These are phyloP conservation scores for Coleophoma crateriformis DNA, from an alignment of 2,329 filamentous ascomycete species.

Conservation along the genomic window DNA sequence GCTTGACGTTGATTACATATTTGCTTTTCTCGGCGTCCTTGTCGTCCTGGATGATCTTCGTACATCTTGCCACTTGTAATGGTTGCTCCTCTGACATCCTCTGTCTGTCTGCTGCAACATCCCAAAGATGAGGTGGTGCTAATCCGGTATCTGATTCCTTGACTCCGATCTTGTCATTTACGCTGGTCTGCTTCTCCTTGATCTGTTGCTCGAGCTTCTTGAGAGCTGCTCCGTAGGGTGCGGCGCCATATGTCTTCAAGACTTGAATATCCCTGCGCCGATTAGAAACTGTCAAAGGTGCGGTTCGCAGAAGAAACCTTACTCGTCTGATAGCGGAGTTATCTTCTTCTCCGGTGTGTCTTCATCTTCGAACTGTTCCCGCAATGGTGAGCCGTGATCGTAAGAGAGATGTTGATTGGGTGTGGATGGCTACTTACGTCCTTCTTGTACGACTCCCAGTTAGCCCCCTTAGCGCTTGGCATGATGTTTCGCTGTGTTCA, in stretches of 20 bases:
- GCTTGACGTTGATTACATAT: constrained; percentile 99
- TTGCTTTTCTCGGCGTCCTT: constrained; percentile 97
- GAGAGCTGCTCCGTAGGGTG: constrained; percentile 86
- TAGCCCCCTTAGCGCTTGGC: constrained; percentile 77
- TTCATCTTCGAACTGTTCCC: constrained; percentile 71
- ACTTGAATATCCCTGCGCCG: constrained; percentile 89
- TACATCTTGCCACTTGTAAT: constrained; percentile 94
- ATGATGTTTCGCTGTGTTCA: constrained; percentile 11
- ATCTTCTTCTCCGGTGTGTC: constrained; percentile 99
- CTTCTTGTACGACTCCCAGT: constrained; percentile 99
- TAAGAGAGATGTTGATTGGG: too few relatives aligned
- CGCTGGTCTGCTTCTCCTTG: constrained; percentile 96
- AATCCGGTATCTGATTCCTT: constrained; percentile 99
- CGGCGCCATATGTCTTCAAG: constrained; percentile 96
- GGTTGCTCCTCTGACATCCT: constrained; percentile 98
- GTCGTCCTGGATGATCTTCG: constrained; percentile 97
- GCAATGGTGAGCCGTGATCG: constrained; percentile 3
- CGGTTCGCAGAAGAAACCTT: constrained; percentile 33
- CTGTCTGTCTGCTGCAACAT: constrained; percentile 94
- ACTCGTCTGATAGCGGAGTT: constrained; percentile 94
- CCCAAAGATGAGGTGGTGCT: constrained; percentile 97
- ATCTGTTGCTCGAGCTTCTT: constrained; percentile 99
- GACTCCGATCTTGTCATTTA: constrained; percentile 96
- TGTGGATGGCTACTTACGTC: constrained; percentile 33
- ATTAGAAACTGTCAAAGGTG: constrained; percentile 16